Evolutionary conservation across 2,329 filamentous ascomycete genomes (phyloP), one percentile per base, ranked within the genome.

Genomic region (Apiospora sp.): DNA sequence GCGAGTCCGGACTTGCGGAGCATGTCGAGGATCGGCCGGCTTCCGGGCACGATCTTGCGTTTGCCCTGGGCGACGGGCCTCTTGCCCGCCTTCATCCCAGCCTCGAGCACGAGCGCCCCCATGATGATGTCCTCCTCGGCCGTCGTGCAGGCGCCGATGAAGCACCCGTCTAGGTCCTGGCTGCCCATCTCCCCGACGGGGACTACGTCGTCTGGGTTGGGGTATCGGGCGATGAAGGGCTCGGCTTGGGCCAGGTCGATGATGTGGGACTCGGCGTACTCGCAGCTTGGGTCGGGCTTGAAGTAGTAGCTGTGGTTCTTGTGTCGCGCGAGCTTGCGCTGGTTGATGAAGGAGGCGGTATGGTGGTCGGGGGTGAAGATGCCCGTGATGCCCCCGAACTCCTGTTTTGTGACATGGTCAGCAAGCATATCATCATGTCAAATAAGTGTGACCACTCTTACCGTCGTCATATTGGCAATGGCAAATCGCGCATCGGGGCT

Each of bases 91-190:
- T 80, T 76, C 12, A 86, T 72, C 0, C 83, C 84, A 8, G 77
- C 77, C 70, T 83, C 78, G 0, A 86, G 78, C 3, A 86, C 82
- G 5, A 86, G 76, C 0, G 81, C 84, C 0, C 78, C 84, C 6
- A 86, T 76, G 16, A 86, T 80, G 1, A 86, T 75, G 71, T 86
- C 84, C 74, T 86, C 84, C 70, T 85, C 83, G 0, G 84, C 79
- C 0, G 84, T 86, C 1, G 85, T 86, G 74, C 84, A 86, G 1
- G 85, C 85, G 1, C 85, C 85, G 30, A 86, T 86, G 75, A 86
- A 86, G 70, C 81, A 82, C 1, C 84, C 85, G 69, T 86, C 83
- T 3, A 86, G 75, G 0, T 75, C 22, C 51, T 78, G 81, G 0
- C 77, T 79, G 1, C 73, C 75, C 16, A 79, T 75, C n/a, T 83